Evolutionary conservation across 2,329 filamentous ascomycete genomes (phyloP).

Genomic region (Trichoderma arundinaceum): DNA sequence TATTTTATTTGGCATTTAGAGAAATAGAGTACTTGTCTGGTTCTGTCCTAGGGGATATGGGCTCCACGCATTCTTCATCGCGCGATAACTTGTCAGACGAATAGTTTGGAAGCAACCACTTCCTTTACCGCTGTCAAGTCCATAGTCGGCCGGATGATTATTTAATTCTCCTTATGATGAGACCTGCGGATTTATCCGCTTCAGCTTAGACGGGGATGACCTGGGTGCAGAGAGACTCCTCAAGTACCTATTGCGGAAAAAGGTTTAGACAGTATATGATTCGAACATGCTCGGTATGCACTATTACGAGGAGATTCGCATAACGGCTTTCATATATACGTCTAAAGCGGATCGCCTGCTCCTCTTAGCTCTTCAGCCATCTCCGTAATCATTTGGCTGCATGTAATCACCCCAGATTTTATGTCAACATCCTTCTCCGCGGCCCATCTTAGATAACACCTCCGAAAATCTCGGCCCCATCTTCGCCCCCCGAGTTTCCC

Average conservation of each 20-base stretch:
- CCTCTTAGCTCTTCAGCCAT: no score
- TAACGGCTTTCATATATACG: no score
- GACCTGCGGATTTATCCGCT: no score
- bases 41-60: not conserved
- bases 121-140: not conserved
- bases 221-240: no score
- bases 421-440: not conserved
- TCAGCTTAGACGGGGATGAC: no score
- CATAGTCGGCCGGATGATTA: no score
- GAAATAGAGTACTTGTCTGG: not conserved
- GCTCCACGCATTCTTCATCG: not conserved
- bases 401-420: not conserved
- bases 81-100: not conserved
- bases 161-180: not conserved
- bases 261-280: no score
- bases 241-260: no score
- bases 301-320: no score
- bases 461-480: slow-evolving; percentile 7
- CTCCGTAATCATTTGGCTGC: no score
- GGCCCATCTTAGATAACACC: not conserved
- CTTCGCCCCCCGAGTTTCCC: not conserved
- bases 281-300: no score
- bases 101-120: not conserved
- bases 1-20: not conserved
- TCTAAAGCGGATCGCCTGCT: no score